Base-by-base conservation (phyloP, 257 asterid species). In the Eucommia ulmoides region DNA sequence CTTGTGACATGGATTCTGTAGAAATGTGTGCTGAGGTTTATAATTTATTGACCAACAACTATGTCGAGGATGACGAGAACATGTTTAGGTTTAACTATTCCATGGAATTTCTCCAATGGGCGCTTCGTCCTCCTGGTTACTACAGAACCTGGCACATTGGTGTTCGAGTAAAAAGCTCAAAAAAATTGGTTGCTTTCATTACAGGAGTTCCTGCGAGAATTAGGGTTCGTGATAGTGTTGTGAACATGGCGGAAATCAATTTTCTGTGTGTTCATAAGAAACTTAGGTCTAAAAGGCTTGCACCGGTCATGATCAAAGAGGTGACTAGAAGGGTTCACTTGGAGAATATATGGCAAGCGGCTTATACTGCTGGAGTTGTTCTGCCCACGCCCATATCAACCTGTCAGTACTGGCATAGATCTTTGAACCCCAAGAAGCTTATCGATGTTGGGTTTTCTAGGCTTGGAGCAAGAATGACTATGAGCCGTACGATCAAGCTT, bases 301-400 rank as follows among this genome's bases (percentile, higher is more conserved):
- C 48, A 6, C 48, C 48, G 1, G 48, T 42, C 48, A 42, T 42
- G 48, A 42, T 42, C 15, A 42, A 42, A 16, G 48, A 42, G 48
- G 48, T 42, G 48, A 42, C 48, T 42, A 42, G 48, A 4, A 42
- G 48, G 48, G 20, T 42, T 16, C 48, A 42, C 48, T 42, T 42
- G 48, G 48, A 42, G 20, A 42, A 42, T 42, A 42, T 42, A 19
- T 42, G 48, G 48, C 48, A 42, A 42, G 48, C 48, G 19, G 48
- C 48, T 42, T 42, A 42, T 42, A 42, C 48, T 42, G 48, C 48
- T 42, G 48, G 48, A 21, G 48, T 42, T 19, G 48, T 42, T 42
- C 48, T 42, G 3, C 48, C 48, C 19, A 42, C 48, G 10, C 48
- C 48, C 20, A 42, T 42, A 42, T 42, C 48, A 42, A 42, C 48